Percentiles rank a stretch among this genome's conserved stretches.
phyloP scores from a whole-genome alignment of 495 filamentous ascomycete genomes.

The Penicillium desertorum region DNA sequence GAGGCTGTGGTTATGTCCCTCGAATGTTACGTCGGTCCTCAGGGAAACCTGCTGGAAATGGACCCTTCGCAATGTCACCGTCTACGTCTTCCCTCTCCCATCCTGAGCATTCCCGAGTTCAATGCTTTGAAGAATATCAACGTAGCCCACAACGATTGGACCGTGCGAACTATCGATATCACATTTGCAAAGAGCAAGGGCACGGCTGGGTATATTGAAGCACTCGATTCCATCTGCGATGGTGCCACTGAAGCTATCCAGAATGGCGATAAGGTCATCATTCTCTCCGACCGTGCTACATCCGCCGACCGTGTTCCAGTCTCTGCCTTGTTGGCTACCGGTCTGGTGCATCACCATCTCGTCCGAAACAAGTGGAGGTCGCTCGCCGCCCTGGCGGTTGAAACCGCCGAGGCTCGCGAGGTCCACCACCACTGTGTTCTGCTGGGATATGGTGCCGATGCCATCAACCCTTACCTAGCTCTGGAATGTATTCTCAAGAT shows the following conservation, averaged over 20 bases:
- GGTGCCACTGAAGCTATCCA: conserved; percentile 83
- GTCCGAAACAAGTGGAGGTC: conserved; percentile 97
- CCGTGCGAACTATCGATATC: conserved; percentile 90
- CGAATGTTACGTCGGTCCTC: conserved; percentile 95
- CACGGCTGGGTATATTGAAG: conserved; percentile 80
- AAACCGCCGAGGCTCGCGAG: conserved; percentile 96
- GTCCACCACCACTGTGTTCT: conserved; percentile 99
- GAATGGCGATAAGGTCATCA: conserved; percentile 79
- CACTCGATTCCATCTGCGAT: conserved; percentile 86
- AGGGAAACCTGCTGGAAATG: conserved; percentile 97
- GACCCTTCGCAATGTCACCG: conserved; percentile 84
- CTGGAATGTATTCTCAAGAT: conserved; percentile 99
- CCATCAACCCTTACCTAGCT: conserved; percentile 94
- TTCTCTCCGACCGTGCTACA: conserved; percentile 89
- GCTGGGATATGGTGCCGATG: conserved; percentile 93
- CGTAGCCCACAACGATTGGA: conserved; percentile 75
- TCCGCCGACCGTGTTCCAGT: conserved; percentile 82
- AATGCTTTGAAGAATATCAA: conserved; percentile 83
- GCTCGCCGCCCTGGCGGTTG: conserved; percentile 81
- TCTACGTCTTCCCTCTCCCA: conserved; percentile 83
- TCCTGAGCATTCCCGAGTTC: conserved; percentile 90
- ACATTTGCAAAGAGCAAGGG: conserved; percentile 92
- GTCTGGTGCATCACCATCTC: conserved; percentile 96
- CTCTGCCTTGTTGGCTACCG: conserved; percentile 85
- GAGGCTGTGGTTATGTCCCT: conserved; percentile 99